Conservation (phyloP, 441 rosid genomes). For the Jatropha multifida region DNA sequence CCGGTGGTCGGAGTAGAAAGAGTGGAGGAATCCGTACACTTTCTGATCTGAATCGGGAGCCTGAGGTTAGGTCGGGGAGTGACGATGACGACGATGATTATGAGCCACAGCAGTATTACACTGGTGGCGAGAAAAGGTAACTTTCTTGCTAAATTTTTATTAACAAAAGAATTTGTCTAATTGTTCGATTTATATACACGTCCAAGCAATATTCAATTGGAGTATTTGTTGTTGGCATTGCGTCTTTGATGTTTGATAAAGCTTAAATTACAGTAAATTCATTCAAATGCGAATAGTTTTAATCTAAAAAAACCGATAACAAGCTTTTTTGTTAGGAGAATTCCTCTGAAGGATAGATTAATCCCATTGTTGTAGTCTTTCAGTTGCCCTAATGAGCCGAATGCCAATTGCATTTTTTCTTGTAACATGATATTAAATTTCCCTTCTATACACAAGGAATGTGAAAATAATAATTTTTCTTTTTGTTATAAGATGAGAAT, state of each 20-base stretch:
- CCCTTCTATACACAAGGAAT: no score
- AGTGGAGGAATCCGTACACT: conserved; percentile 44
- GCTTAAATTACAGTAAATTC: neutral
- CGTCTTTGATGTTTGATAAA: neutral
- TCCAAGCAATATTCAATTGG: neutral
- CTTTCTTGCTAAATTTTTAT: neutral
- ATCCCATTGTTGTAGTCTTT: no score
- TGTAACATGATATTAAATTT: no score
- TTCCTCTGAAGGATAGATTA: no score
- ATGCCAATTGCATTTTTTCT: no score
- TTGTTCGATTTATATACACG: neutral
- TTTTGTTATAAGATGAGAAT: no score
- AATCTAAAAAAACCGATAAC: no score
- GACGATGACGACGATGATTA: conserved; percentile 45
- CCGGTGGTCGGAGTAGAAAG: conserved; percentile 36
- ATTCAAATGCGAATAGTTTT: neutral
- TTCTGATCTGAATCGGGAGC: conserved; percentile 9
- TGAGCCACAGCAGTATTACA: conserved; percentile 63
- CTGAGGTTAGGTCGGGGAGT: conserved; percentile 41
- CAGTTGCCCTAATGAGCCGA: no score
- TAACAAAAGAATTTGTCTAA: neutral
- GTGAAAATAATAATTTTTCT: no score
- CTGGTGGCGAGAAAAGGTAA: conserved; percentile 89
- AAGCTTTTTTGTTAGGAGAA: no score
- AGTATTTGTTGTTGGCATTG: no score